Evolutionary conservation across 2,329 filamentous ascomycete genomes (phyloP).

Genomic region (Nannizzia gypsea): DNA sequence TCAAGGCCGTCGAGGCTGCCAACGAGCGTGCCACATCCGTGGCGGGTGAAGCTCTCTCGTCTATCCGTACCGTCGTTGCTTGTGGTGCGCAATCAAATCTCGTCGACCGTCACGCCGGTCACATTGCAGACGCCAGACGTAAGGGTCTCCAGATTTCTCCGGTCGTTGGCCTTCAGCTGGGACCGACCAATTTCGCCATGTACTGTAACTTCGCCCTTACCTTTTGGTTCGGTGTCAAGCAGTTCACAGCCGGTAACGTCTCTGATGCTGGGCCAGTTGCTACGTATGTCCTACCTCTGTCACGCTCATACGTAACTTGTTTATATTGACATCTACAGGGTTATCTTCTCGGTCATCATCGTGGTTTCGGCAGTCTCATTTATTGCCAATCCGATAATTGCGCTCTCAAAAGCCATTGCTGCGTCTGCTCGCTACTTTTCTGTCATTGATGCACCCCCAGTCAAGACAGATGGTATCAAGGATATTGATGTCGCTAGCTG

Average conservation of each 20-base stretch:
- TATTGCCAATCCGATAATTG: constrained; percentile 22
- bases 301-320: background rate
- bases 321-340: constrained; percentile 15
- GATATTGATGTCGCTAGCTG: constrained; percentile 41
- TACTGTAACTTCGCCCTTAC: constrained; percentile 27
- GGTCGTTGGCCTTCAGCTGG: constrained; percentile 24
- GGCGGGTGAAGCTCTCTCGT: constrained; percentile 32
- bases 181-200: constrained; percentile 27
- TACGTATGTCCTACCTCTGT: constrained; percentile 17
- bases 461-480: constrained; percentile 29
- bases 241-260: constrained; percentile 26
- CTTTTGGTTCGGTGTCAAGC: constrained; percentile 29
- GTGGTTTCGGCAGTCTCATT: constrained; percentile 12
- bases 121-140: constrained; percentile 28
- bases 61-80: constrained; percentile 36
- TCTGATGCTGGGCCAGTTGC: constrained; percentile 27
- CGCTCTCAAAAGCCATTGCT: constrained; percentile 25
- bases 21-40: constrained; percentile 29
- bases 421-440: constrained; percentile 24
- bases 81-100: constrained; percentile 32
- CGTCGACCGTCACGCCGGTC: constrained; percentile 25
- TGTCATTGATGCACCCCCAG: constrained; percentile 21
- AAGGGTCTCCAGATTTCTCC: constrained; percentile 22
- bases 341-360: constrained; percentile 26
- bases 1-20: constrained; percentile 27